These are phyloP conservation scores for Saccharata proteae DNA, from an alignment of 2,329 filamentous ascomycete species.

Conservation along the genomic window DNA sequence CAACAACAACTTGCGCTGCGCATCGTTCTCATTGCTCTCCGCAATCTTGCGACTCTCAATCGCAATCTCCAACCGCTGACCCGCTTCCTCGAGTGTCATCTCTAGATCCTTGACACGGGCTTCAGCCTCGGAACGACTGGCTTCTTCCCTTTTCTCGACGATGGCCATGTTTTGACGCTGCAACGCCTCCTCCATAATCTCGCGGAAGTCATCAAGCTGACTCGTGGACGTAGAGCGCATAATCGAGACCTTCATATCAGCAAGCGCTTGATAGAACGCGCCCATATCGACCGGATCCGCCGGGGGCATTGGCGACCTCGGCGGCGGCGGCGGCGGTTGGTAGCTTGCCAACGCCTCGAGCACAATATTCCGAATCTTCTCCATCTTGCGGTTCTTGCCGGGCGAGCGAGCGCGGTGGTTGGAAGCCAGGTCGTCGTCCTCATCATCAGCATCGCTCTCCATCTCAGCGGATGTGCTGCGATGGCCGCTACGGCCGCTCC, in stretches of 20 bases:
- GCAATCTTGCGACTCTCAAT: constrained; percentile 29
- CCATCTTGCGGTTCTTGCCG: constrained; percentile 62
- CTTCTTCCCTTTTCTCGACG: constrained; percentile 17
- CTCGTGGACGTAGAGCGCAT: constrained; percentile 32
- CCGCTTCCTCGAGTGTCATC: constrained; percentile 21
- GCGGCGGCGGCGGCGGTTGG: constrained; percentile 2
- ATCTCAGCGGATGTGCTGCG: constrained; percentile 60
- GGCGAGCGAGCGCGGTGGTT: constrained; percentile 65
- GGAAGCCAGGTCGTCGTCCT: constrained; percentile 57
- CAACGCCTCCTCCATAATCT: constrained; percentile 25
- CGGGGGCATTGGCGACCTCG: background rate
- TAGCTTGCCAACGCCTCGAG: constrained; percentile 41
- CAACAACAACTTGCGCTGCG: constrained; percentile 32
- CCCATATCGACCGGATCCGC: constrained; percentile 17
- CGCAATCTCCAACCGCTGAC: constrained; percentile 25
- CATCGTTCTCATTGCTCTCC: constrained; percentile 33
- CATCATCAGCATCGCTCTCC: constrained; percentile 88
- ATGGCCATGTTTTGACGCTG: constrained; percentile 21
- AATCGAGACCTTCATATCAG: constrained; percentile 36
- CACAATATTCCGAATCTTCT: constrained; percentile 55
- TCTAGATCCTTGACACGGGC: constrained; percentile 23
- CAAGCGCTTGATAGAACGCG: constrained; percentile 35
- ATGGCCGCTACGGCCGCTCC: constrained; percentile 40
- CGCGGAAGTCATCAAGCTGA: constrained; percentile 31
- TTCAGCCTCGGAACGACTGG: constrained; percentile 21